phyloP scores from a whole-genome alignment of 1,284 basidiomycete genomes.

The Ustilago xerochloae region DNA sequence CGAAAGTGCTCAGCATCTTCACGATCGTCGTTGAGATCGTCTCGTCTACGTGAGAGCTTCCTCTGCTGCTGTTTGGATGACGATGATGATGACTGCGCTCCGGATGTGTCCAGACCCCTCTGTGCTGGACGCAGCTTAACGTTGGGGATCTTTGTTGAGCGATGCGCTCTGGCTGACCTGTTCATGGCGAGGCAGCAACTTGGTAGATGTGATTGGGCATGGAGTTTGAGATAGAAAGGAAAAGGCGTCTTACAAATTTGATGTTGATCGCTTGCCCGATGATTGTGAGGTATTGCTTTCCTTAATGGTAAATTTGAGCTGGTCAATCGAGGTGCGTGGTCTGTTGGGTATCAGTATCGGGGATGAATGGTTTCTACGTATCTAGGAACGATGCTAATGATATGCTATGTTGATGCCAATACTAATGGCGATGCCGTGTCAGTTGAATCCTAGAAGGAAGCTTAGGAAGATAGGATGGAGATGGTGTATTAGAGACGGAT shows the following conservation, averaged over 20 bases:
- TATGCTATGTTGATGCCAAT: background rate
- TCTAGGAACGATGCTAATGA: background rate
- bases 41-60: conserved; percentile 10
- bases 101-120: conserved; percentile 1
- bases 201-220: background rate
- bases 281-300: background rate
- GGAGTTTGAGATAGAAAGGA: background rate
- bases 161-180: conserved; percentile 53
- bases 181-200: conserved; percentile 42
- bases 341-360: too few relatives aligned
- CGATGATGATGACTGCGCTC: background rate
- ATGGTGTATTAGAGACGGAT: background rate
- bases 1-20: conserved; percentile 61
- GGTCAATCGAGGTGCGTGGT: too few relatives aligned
- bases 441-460: background rate
- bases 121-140: conserved; percentile 61
- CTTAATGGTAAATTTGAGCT: too few relatives aligned
- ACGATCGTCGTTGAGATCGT: conserved; percentile 40
- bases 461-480: background rate
- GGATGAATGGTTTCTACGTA: background rate
- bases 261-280: background rate
- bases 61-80: conserved; percentile 19
- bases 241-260: background rate
- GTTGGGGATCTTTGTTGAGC: conserved; percentile 66
- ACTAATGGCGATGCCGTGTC: background rate